A percentile compares a stretch with the other conserved stretches of the same genome.
These are phyloP conservation scores for Cordyceps cicadae DNA, from an alignment of 2,329 filamentous ascomycete species.

Conservation along the genomic window DNA sequence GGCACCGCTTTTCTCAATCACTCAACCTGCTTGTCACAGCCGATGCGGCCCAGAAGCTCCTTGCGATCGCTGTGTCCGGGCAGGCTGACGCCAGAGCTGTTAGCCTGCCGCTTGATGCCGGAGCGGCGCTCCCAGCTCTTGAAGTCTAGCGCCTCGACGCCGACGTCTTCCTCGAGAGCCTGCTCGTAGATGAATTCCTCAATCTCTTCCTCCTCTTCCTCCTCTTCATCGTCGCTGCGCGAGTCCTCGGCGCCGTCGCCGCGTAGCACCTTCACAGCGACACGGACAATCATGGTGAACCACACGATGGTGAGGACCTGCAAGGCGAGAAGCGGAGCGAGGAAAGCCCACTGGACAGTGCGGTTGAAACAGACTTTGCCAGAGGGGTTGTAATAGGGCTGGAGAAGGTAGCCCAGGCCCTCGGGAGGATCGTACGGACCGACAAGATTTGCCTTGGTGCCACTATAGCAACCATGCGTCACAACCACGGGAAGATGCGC, in stretches of 20 bases:
- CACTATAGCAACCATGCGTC: slow-evolving; percentile 62
- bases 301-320: slow-evolving; percentile 76
- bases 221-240: slow-evolving; percentile 78
- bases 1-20: slow-evolving; percentile 15
- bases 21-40: slow-evolving; percentile 68
- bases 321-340: slow-evolving; percentile 66
- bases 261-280: slow-evolving; percentile 70
- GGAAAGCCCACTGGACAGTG: slow-evolving; percentile 66
- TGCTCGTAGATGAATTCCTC: slow-evolving; percentile 46
- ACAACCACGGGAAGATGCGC: slow-evolving; percentile 55
- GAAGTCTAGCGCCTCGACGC: slow-evolving; percentile 62
- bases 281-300: slow-evolving; percentile 81
- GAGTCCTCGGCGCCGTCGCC: slow-evolving; percentile 75
- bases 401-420: slow-evolving; percentile 55
- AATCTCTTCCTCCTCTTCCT: slow-evolving; percentile 50
- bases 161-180: slow-evolving; percentile 65
- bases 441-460: slow-evolving; percentile 44
- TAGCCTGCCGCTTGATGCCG: slow-evolving; percentile 45
- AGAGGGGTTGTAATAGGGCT: slow-evolving; percentile 63
- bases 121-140: slow-evolving; percentile 53
- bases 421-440: slow-evolving; percentile 45
- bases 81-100: slow-evolving; percentile 55
- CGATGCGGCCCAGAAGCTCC: slow-evolving; percentile 72
- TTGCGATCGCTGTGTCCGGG: slow-evolving; percentile 68
- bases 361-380: slow-evolving; percentile 75